Evolutionary conservation across 768 basidiomycete species (phyloP).

Genomic region (Tephrocybe sp.): DNA sequence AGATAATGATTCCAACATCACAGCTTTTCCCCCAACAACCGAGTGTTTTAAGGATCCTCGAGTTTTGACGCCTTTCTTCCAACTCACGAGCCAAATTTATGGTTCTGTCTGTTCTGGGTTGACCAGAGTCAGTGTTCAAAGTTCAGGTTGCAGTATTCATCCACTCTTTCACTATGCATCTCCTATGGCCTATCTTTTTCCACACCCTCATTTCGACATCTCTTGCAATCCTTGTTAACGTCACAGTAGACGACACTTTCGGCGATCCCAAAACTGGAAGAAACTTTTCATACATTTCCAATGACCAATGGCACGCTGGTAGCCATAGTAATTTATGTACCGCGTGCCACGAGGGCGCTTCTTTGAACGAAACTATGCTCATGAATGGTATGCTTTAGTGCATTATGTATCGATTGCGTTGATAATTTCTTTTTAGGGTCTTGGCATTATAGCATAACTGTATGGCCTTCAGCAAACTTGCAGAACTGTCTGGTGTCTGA

Average conservation of each 20-base stretch:
- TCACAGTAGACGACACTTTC: slow-evolving; percentile 40
- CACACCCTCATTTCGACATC: slow-evolving; percentile 9
- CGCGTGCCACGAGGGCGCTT: slow-evolving; percentile 23
- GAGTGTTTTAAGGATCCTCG: background rate
- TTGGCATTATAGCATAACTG: slow-evolving; percentile 31
- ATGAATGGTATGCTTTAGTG: slow-evolving; percentile 12
- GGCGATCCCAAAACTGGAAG: slow-evolving; percentile 28
- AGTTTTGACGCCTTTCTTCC: background rate
- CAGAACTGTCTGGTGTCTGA: slow-evolving; percentile 11
- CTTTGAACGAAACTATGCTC: slow-evolving; percentile 16
- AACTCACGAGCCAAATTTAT: background rate
- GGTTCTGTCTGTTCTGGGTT: background rate
- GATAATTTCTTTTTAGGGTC: slow-evolving; percentile 18
- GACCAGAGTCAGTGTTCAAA: background rate
- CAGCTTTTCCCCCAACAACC: too few relatives aligned
- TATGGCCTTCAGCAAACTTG: slow-evolving; percentile 6
- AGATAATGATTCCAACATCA: too few relatives aligned
- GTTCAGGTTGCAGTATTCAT: slow-evolving; percentile 6
- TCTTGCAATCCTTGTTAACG: slow-evolving; percentile 23
- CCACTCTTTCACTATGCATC: slow-evolving; percentile 16
- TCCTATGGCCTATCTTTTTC: slow-evolving; percentile 8
- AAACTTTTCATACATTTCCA: slow-evolving; percentile 29
- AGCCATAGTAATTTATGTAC: too few relatives aligned
- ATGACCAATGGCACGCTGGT: slow-evolving; percentile 28
- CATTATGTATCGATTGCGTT: background rate